Evolutionary conservation across 1,139 yeast species (phyloP), one percentile per base, ranked within the genome.

Genomic region (Blastobotrys proliferans): DNA sequence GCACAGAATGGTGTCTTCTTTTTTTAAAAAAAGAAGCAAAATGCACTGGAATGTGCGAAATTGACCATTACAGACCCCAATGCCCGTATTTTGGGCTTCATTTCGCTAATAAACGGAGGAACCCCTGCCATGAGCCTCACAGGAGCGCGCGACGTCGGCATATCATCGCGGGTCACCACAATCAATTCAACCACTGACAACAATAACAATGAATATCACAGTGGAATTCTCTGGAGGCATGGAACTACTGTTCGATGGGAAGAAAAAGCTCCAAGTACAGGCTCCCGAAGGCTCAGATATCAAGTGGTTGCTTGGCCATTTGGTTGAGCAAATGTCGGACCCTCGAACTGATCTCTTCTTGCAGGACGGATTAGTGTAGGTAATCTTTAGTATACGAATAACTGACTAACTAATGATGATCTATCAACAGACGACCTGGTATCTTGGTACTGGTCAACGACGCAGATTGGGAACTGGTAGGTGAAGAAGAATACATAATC

Each of bases 401-500:
- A 29, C 20, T 37, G 9, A 13, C 73, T 1, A 79, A 35, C 84
- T 3, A 11, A 13, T 13, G 10, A 9, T 11, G n/a, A n/a, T n/a
- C n/a, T n/a, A n/a, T 11, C 9, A 30, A 30, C 18, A 37, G 40
- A 6, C 78, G 97, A 42, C 96, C 97, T 0, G 98, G 98, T 1
- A 87, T 92, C 35, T 69, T 92, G 50, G 96, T 92, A 6, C 72
- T 92, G 44, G 83, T 92, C 51, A 92, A 92, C 58, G 98, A 92
- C 58, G 81, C 95, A 0, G 98, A 92, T 65, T 92, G 98, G 98
- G 98, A 92, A 58, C 67, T 92, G 24, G 95, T 88, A 60, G 97
- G 90, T 10, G 88, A 81, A 64, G 92, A 85, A 55, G 83, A 77
- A 8, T 88, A 88, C 55, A 77, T 73, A 14, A 63, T 92, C 17